Conservation (phyloP, 768 basidiomycete genomes). For the Rhizopogon rudus region DNA sequence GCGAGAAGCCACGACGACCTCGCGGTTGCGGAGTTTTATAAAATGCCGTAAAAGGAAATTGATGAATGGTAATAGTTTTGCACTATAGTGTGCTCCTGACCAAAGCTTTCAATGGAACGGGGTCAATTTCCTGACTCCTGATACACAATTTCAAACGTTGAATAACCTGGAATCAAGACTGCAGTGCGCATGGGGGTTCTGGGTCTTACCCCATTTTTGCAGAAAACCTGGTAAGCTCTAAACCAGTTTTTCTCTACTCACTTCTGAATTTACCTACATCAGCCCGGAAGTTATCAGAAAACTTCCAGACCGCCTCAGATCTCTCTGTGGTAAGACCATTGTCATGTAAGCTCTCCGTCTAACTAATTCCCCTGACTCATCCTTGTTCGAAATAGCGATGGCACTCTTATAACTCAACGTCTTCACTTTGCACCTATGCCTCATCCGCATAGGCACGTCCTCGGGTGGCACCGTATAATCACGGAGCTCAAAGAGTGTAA, state of each 20-base stretch:
- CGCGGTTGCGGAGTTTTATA: constrained; percentile 24
- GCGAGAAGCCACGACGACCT: constrained; percentile 13
- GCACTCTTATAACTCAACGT: constrained; percentile 80
- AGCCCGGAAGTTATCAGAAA: constrained; percentile 64
- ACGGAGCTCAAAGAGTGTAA: constrained; percentile 53
- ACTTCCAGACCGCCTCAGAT: constrained; percentile 59
- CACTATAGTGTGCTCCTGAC: too few species aligned
- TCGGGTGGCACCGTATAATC: constrained; percentile 73
- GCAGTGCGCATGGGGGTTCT: constrained; percentile 57
- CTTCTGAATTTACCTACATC: neutral
- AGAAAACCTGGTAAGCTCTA: constrained; percentile 51
- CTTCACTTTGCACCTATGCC: constrained; percentile 68
- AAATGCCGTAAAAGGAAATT: constrained; percentile 14
- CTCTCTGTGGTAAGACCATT: constrained; percentile 60
- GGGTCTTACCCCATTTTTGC: constrained; percentile 65
- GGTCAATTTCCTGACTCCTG: neutral
- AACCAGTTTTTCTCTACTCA: neutral
- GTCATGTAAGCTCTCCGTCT: constrained; percentile 54
- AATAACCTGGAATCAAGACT: neutral
- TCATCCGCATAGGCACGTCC: constrained; percentile 62
- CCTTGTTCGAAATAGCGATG: constrained; percentile 50
- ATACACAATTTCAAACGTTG: neutral
- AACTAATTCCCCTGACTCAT: constrained; percentile 3
- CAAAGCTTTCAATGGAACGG: neutral
- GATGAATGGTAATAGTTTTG: too few species aligned